Evolutionary conservation across 2,329 filamentous ascomycete genomes (phyloP), one percentile per base, ranked within the genome.

Genomic region (Microascus cirrosus): DNA sequence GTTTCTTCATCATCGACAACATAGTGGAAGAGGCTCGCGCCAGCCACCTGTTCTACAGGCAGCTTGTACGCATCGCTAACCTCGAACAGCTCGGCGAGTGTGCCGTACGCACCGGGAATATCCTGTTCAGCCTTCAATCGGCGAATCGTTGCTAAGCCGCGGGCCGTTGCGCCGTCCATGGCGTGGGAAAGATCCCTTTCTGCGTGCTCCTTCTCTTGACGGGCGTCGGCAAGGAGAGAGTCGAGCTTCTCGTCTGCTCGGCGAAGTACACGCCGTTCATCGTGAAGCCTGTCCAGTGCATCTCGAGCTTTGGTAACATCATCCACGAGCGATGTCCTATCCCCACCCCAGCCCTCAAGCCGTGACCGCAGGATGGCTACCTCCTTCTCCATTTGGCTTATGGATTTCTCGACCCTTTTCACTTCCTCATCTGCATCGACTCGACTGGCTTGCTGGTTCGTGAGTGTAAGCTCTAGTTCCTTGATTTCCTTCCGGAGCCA

Each of bases 1-100:
- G 92, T 96, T 48, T 88, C 84, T 60, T 95, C 90, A 55, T 87
- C 93, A 69, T 99, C 93, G 51, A 97, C 93, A 12, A 99, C 85
- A 63, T 96, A 96, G 71, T 99, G 90, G 73, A 99, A 99, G 10
- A 99, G 78, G 68, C 90, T 95, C 62, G 86, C 86, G 20, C 94
- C 94, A 2, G 93, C 94, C 56, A 92, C 94, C 64, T 95, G 90
- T 72, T 99, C 94, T 11, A 95, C 87, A 1, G 94, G 90, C 12
- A 92, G 84, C 60, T 91, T 85, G 72, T 96, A 97, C 57, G 84
- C 82, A 57, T 96, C 90, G 59, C 79, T 83, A 54, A 96, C 90
- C 58, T 91, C 84, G 65, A 97, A 84, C n/a, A 99, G 81, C 69
- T 99, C 95, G 4, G 93, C 92, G 42, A 99, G 73, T 0, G 92